Evolutionary conservation across 2,329 filamentous ascomycete genomes (phyloP).

Genomic region (Aspergillus ruber): DNA sequence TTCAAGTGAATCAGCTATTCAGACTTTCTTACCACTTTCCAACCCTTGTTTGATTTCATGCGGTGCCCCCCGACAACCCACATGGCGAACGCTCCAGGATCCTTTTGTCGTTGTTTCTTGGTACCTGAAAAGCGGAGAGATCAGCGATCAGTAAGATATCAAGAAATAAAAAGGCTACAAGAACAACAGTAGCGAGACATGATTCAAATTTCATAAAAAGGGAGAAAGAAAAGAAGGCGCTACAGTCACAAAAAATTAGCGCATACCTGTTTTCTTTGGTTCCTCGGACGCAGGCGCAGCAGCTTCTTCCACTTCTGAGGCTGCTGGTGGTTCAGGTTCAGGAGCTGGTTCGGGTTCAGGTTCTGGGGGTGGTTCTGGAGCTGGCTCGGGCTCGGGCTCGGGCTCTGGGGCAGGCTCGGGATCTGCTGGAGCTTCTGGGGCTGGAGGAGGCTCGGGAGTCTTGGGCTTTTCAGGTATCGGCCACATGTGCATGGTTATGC

Average conservation of each 20-base stretch:
- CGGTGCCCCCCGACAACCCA: constrained; percentile 39
- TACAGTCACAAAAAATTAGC: constrained; percentile 5
- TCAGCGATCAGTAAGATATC: constrained; percentile 1
- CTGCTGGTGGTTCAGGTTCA: constrained; percentile 5
- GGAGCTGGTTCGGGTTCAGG: constrained; percentile 2
- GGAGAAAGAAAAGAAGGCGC: constrained; percentile 1
- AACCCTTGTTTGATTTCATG: constrained; percentile 27
- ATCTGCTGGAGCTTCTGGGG: constrained; percentile 25
- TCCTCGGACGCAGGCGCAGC: constrained; percentile 15
- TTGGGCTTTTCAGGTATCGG: constrained; percentile 51
- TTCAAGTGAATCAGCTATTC: constrained; percentile 22
- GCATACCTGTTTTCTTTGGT: constrained; percentile 30
- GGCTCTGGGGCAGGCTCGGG: constrained; percentile 19
- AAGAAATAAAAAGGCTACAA: not conserved
- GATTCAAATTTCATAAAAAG: not conserved
- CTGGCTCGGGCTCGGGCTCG: constrained; percentile 11
- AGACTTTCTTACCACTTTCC: constrained; percentile 45
- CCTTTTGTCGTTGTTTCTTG: constrained; percentile 27
- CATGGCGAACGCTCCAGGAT: constrained; percentile 34
- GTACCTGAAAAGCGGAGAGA: constrained; percentile 11
- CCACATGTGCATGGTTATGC: constrained; percentile 63
- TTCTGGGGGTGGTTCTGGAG: constrained; percentile 6
- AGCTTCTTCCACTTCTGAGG: constrained; percentile 11
- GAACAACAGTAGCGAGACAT: too few species aligned
- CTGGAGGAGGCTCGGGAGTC: constrained; percentile 30